Evolutionary conservation across 371 early-diverging fungal species (phyloP).

Genomic region (Haplosporangium sp.): DNA sequence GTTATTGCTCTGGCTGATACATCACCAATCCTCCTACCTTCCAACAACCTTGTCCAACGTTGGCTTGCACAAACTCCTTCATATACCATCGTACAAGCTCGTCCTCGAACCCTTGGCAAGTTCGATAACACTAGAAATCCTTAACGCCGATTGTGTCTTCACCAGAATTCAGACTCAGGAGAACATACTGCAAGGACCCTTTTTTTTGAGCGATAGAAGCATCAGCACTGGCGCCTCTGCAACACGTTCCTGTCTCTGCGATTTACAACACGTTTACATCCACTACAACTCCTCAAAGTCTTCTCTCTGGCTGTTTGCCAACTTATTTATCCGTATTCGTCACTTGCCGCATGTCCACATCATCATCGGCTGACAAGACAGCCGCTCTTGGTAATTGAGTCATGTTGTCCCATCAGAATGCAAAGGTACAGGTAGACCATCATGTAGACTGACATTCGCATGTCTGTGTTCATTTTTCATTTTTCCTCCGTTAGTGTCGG

Average conservation of each 20-base stretch:
- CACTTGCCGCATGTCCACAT: constrained; percentile 40
- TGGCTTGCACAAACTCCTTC: constrained; percentile 4
- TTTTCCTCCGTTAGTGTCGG: constrained; percentile 24
- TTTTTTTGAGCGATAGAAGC: too few relatives aligned
- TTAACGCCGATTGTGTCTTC: too few relatives aligned
- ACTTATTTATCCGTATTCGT: background rate
- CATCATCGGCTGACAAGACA: constrained; percentile 51
- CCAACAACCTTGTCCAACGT: constrained; percentile 7
- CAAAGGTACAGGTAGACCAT: background rate
- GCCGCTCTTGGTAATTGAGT: constrained; percentile 33
- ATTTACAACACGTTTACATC: background rate
- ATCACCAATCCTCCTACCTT: constrained; percentile 9
- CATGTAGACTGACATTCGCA: background rate
- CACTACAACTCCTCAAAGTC: background rate
- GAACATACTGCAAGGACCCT: too few relatives aligned
- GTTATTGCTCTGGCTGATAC: constrained; percentile 19
- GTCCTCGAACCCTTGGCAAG: background rate
- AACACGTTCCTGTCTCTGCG: too few relatives aligned
- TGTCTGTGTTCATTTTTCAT: background rate
- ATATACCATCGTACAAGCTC: background rate
- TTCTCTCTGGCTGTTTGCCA: background rate
- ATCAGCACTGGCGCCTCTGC: too few relatives aligned
- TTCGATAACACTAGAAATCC: too few relatives aligned
- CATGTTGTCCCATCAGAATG: background rate
- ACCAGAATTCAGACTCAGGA: too few relatives aligned